phyloP scores from a whole-genome alignment of 2,329 filamentous ascomycete genomes.

The Phaeoacremonium minimum region DNA sequence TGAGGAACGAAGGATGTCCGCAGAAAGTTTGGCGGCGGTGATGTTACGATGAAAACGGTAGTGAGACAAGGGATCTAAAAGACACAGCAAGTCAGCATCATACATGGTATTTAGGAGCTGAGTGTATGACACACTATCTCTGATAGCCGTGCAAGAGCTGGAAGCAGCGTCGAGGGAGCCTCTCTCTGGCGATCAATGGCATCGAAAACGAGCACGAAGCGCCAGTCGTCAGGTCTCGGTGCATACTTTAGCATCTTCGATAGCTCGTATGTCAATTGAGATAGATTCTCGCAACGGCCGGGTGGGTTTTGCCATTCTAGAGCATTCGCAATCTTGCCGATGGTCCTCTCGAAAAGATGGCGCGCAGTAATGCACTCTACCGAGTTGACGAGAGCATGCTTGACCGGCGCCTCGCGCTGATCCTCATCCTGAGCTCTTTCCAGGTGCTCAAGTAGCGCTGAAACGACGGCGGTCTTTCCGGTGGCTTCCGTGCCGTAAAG shows the following conservation, averaged over 20 bases:
- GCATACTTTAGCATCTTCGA: slow-evolving; percentile 53
- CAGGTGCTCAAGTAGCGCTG: slow-evolving; percentile 52
- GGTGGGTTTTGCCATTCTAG: slow-evolving; percentile 44
- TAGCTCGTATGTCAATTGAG: slow-evolving; percentile 70
- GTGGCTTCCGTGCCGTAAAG: slow-evolving; percentile 83
- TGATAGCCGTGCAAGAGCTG: slow-evolving; percentile 75
- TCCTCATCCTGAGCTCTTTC: slow-evolving; percentile 32
- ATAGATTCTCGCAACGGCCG: slow-evolving; percentile 73
- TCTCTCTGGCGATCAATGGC: slow-evolving; percentile 83
- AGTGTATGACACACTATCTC: slow-evolving; percentile 59
- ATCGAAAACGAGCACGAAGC: slow-evolving; percentile 83
- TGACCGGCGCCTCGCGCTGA: slow-evolving; percentile 49
- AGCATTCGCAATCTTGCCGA: slow-evolving; percentile 54
- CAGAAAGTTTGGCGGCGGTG: slow-evolving; percentile 65
- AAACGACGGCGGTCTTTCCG: slow-evolving; percentile 73
- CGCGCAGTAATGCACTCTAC: slow-evolving; percentile 74
- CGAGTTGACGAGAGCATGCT: slow-evolving; percentile 61
- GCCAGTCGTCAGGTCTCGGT: slow-evolving; percentile 31
- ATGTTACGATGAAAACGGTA: slow-evolving; percentile 71
- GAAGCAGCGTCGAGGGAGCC: slow-evolving; percentile 70
- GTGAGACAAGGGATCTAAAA: slow-evolving; percentile 72
- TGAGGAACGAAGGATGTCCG: slow-evolving; percentile 68
- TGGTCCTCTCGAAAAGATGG: slow-evolving; percentile 70
- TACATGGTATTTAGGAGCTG: background rate
- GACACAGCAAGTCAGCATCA: slow-evolving; percentile 8